These are phyloP conservation scores for Coniochaeta sp. DNA, from an alignment of 2,329 filamentous ascomycete genomes.

Conservation along the genomic window DNA sequence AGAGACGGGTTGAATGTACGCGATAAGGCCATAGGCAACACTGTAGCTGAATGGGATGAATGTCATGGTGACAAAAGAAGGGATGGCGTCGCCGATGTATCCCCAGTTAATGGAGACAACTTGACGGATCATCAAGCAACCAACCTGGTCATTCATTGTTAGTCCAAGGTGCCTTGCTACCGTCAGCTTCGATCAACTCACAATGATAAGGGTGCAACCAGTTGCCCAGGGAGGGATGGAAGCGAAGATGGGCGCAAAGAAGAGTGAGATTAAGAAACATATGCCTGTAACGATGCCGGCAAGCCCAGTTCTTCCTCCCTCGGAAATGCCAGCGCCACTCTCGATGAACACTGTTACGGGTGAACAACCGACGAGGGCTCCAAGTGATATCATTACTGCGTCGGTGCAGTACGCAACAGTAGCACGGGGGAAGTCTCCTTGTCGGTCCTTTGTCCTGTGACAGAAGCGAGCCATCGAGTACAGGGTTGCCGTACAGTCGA, in stretches of 20 bases:
- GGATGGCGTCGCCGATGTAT: conserved; percentile 68
- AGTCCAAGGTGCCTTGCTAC: background rate
- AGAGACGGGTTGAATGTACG: conserved; percentile 32
- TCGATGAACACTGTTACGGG: conserved; percentile 72
- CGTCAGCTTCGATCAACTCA: conserved; percentile 19
- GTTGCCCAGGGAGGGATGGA: conserved; percentile 75
- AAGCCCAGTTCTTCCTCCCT: conserved; percentile 66
- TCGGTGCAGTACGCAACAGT: conserved; percentile 72
- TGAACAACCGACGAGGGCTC: conserved; percentile 60
- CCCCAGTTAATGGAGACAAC: conserved; percentile 69
- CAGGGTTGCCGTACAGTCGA: conserved; percentile 69
- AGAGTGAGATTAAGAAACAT: conserved; percentile 64
- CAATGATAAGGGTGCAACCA: conserved; percentile 63
- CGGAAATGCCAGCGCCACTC: conserved; percentile 67
- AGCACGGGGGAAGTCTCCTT: conserved; percentile 79
- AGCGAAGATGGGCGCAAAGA: conserved; percentile 70
- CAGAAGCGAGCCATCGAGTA: conserved; percentile 79
- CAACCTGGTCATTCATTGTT: conserved; percentile 39
- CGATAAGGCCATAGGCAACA: conserved; percentile 70
- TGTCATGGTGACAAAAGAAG: conserved; percentile 67
- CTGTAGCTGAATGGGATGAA: conserved; percentile 76
- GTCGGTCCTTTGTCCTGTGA: conserved; percentile 42
- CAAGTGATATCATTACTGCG: conserved; percentile 63
- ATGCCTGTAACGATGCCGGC: conserved; percentile 62
- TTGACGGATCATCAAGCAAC: conserved; percentile 71